Percentiles rank a stretch among this genome's conserved stretches.
Evolutionary conservation across 1,284 basidiomycete species (phyloP).

Genomic region (Testicularia cyperi): DNA sequence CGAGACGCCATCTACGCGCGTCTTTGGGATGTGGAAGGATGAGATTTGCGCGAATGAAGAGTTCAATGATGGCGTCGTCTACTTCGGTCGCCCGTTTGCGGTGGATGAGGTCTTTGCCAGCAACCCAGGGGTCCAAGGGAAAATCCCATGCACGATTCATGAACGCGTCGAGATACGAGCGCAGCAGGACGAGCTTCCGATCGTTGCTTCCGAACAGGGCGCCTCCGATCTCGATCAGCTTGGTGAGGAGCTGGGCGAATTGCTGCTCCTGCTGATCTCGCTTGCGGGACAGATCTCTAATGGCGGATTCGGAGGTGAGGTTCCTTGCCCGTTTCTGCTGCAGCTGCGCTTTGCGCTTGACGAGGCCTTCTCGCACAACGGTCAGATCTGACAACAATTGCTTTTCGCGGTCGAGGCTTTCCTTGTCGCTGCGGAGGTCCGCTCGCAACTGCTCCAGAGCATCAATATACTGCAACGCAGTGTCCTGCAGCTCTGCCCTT

Average conservation of each 20-base stretch:
- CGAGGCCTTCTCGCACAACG: constrained; percentile 8
- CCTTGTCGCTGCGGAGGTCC: constrained; percentile 16
- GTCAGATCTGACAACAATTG: constrained; percentile 18
- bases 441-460: constrained; percentile 9
- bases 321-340: constrained; percentile 8
- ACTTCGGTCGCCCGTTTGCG: constrained; percentile 13
- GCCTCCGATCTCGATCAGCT: constrained; percentile 26
- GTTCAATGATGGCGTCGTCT: constrained; percentile 38
- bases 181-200: constrained; percentile 14
- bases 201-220: constrained; percentile 12
- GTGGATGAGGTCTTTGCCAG: neutral
- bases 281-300: constrained; percentile 16
- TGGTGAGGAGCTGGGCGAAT: constrained; percentile 13
- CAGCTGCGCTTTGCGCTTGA: constrained; percentile 14
- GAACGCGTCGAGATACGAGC: constrained; percentile 29
- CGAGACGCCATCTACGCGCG: constrained; percentile 19
- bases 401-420: constrained; percentile 12
- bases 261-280: constrained; percentile 12
- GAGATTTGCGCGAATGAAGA: constrained; percentile 30
- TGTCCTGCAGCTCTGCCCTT: constrained; percentile 21
- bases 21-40: constrained; percentile 28
- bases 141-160: constrained; percentile 36
- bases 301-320: constrained; percentile 11
- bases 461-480: constrained; percentile 15
- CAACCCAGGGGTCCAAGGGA: constrained; percentile 32